Evolutionary conservation across 306 rosid genomes (phyloP), one percentile per base, ranked within the genome.

Genomic region (Vigna unguiculata): DNA sequence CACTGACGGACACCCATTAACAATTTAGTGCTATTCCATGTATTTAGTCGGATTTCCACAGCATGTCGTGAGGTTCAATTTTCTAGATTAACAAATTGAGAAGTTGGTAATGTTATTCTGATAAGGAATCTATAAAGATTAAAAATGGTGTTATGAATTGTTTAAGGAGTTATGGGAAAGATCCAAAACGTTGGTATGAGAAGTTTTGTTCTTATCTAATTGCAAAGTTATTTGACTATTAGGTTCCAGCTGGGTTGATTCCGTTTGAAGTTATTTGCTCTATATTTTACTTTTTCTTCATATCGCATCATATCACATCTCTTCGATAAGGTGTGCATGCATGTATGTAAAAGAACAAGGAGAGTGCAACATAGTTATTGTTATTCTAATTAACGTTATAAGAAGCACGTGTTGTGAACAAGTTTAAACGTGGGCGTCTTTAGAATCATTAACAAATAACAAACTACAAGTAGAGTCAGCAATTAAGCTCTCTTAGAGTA

Each of bases 211-310:
- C 4, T 16, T 5, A 76, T 51, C 64, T 32, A 55, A 47, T 47
- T 74, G 51, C 34, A 43, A 38, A 34, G 62, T 61, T 62, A 65
- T 63, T 22, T 63, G 71, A 77, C 30, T 17, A 51, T 25, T 55
- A 63, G 77, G 48, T 76, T 76, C 76, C 81, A 82, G 75, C 70
- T 76, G 3, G 34, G 70, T 2, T 69, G 81, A 75, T 81, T 81
- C 77, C 67, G 11, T 14, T 43, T 53, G 8, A 19, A 52, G 61
- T 40, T 28, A 43, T 9, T 9, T 64, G 5, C 3, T 4, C 45
- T 20, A 72, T 65, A 54, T 30, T 65, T 66, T 67, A 57, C 43
- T 45, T 74, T 32, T 8, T 11, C 65, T 48, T 9, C 24, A 10
- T 52, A 57, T 80, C 53, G 46, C 45, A 32, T 9, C 24, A 10